A percentile compares a stretch with the other conserved stretches of the same genome.
phyloP scores from a whole-genome alignment of 148 eudicot species.

The Dianthus caryophyllus region DNA sequence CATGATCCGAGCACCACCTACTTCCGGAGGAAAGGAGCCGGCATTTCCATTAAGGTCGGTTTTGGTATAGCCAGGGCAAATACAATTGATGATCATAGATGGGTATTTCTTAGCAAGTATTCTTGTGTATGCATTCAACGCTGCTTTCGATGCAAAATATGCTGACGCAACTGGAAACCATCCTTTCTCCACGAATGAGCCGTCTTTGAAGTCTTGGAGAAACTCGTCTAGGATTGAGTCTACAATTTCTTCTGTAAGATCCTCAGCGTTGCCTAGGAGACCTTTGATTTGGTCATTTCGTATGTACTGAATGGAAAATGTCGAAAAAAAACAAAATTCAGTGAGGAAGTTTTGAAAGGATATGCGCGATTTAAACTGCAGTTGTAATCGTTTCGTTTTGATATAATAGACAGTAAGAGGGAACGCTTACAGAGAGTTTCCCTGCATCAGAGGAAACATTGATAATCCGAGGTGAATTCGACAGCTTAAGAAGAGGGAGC shows the following conservation, averaged over 20 bases:
- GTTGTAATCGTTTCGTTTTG: not conserved
- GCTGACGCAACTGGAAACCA: slow-evolving; percentile 24
- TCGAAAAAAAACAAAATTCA: too few relatives aligned
- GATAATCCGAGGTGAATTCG: slow-evolving; percentile 53
- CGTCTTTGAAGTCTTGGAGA: slow-evolving; percentile 31
- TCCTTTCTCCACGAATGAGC: slow-evolving; percentile 18
- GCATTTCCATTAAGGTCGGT: slow-evolving; percentile 30
- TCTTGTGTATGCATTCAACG: slow-evolving; percentile 40
- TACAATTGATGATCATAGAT: slow-evolving; percentile 30
- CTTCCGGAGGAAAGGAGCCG: slow-evolving; percentile 27
- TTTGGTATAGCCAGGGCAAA: slow-evolving; percentile 43
- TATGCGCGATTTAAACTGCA: too few relatives aligned
- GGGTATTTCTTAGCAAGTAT: slow-evolving; percentile 39
- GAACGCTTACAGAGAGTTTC: slow-evolving; percentile 28
- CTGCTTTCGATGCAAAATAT: slow-evolving; percentile 35
- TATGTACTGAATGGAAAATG: slow-evolving; percentile 5
- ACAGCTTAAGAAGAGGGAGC: slow-evolving; percentile 40
- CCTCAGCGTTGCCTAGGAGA: slow-evolving; percentile 25
- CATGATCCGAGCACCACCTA: slow-evolving; percentile 42
- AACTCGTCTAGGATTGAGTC: slow-evolving; percentile 35
- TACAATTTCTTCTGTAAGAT: slow-evolving; percentile 41
- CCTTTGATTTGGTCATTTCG: slow-evolving; percentile 28
- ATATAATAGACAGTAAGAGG: not conserved
- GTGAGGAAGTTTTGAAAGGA: too few relatives aligned
- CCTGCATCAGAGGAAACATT: slow-evolving; percentile 40